These are phyloP conservation scores for Zygosaccharomyces sapae DNA, from an alignment of 1,139 yeast species.

Conservation along the genomic window DNA sequence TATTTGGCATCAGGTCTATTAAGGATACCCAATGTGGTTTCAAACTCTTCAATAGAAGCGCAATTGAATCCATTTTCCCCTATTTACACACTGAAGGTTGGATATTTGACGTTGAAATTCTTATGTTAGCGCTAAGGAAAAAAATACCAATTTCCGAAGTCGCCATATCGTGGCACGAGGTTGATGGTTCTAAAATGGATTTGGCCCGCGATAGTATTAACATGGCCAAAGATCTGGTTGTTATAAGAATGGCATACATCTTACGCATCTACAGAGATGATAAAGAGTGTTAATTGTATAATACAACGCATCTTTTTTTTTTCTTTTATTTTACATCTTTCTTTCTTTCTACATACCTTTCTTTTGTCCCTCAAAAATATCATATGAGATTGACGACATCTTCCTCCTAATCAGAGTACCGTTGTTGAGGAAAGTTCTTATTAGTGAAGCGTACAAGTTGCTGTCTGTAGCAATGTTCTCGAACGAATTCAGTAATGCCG, in stretches of 20 bases:
- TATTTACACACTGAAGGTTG: conserved; percentile 95
- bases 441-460: conserved; percentile 62
- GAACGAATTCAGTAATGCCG: conserved; percentile 59
- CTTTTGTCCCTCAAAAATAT: conserved; percentile 37
- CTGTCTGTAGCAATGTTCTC: conserved; percentile 51
- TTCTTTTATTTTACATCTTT: background rate
- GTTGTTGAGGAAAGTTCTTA: conserved; percentile 68
- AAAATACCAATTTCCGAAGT: conserved; percentile 65
- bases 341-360: conserved; percentile 19
- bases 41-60: conserved; percentile 74
- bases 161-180: conserved; percentile 95
- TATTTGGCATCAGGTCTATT: conserved; percentile 83
- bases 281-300: conserved; percentile 11
- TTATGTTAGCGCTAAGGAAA: conserved; percentile 74
- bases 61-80: conserved; percentile 69
- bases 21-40: conserved; percentile 97
- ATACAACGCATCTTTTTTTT: background rate
- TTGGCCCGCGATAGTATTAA: conserved; percentile 83
- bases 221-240: conserved; percentile 95
- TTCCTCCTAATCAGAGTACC: conserved; percentile 54
- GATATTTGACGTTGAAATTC: conserved; percentile 94
- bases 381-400: conserved; percentile 33
- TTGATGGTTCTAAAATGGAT: conserved; percentile 90
- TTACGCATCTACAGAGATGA: conserved; percentile 68
- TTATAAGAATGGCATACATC: conserved; percentile 82